Percentiles rank a stretch among this genome's conserved stretches.
phyloP scores from a whole-genome alignment of 148 eudicot species.

The Camellia japonica region DNA sequence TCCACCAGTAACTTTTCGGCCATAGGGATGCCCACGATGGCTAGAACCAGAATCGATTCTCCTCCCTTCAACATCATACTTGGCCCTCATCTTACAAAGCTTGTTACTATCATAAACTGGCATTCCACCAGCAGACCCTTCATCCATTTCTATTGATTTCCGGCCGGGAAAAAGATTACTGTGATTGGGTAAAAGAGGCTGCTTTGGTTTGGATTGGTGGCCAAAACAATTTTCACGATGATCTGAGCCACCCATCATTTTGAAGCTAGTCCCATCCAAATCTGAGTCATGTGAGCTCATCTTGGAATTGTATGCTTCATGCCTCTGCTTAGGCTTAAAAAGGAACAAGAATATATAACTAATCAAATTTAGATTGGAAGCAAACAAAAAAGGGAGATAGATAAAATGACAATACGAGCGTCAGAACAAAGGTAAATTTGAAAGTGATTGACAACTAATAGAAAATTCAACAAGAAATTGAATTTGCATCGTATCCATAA shows the following conservation, averaged over 20 bases:
- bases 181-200: slow-evolving; percentile 23
- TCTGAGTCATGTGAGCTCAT: slow-evolving; percentile 26
- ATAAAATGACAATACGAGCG: neutral
- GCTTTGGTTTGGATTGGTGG: slow-evolving; percentile 27
- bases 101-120: slow-evolving; percentile 22
- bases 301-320: slow-evolving; percentile 24
- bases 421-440: neutral
- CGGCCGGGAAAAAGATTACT: slow-evolving; percentile 17
- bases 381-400: neutral
- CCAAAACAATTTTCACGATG: slow-evolving; percentile 17
- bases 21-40: slow-evolving; percentile 25
- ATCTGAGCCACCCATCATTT: slow-evolving; percentile 29
- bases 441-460: neutral
- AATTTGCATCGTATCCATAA: neutral
- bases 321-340: slow-evolving; percentile 12
- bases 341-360: neutral
- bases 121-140: slow-evolving; percentile 23
- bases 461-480: slow-evolving; percentile 10
- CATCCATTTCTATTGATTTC: slow-evolving; percentile 28
- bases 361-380: neutral
- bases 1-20: slow-evolving; percentile 34
- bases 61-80: slow-evolving; percentile 28
- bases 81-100: slow-evolving; percentile 18
- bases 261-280: slow-evolving; percentile 25
- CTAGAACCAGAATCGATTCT: slow-evolving; percentile 29